Conservation (phyloP, 1,284 basidiomycete genomes). For the Tylopilus sp. region DNA sequence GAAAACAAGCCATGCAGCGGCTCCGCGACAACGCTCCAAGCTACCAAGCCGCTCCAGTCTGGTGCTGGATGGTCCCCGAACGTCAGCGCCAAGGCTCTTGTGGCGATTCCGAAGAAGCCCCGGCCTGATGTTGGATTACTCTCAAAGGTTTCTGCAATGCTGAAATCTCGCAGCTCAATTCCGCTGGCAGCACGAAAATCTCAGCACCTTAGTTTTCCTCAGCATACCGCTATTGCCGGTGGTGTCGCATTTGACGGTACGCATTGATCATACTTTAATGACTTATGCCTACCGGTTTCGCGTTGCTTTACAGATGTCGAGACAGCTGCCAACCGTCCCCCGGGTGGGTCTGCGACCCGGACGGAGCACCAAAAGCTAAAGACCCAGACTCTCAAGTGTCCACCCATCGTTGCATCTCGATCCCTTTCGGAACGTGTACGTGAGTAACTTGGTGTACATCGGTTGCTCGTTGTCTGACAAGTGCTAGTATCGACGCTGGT, state of each 20-base stretch:
- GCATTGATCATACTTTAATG: background rate
- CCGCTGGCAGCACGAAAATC: constrained; percentile 11
- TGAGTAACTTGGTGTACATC: constrained; percentile 7
- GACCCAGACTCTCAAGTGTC: background rate
- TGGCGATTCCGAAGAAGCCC: constrained; percentile 6
- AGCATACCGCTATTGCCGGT: background rate
- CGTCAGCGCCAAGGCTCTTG: background rate
- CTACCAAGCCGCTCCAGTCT: constrained; percentile 1
- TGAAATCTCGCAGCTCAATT: constrained; percentile 11
- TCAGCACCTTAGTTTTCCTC: background rate
- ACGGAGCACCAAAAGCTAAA: constrained; percentile 10
- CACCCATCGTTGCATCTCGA: background rate
- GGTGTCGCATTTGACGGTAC: constrained; percentile 9
- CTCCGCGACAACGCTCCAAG: constrained; percentile 8
- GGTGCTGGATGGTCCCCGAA: constrained; percentile 6
- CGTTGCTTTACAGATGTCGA: constrained; percentile 10
- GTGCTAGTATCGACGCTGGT: background rate
- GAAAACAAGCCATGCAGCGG: constrained; percentile 17
- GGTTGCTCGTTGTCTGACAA: constrained; percentile 8
- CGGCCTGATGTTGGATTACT: constrained; percentile 3
- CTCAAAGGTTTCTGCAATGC: constrained; percentile 1
- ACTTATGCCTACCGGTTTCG: constrained; percentile 8
- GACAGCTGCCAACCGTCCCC: background rate
- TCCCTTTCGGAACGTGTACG: constrained; percentile 2
- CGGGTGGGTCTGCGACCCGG: constrained; percentile 16